Conservation (phyloP, 768 basidiomycete species). For the Cyclocybe cylindracea region DNA sequence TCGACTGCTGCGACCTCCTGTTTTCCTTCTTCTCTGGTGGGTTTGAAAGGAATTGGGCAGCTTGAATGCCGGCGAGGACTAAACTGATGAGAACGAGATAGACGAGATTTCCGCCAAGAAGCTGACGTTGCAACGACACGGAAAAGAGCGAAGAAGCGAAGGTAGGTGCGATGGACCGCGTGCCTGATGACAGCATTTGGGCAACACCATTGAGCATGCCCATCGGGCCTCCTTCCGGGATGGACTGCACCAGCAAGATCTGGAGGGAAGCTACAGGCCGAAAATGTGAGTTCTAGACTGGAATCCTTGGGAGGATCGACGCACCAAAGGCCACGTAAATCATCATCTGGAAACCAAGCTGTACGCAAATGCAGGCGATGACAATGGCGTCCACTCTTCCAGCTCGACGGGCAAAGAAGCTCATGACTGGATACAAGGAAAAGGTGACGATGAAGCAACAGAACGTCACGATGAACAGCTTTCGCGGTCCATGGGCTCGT, state of each 20-base stretch:
- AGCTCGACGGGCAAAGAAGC: conserved; percentile 31
- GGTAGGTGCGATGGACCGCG: conserved; percentile 54
- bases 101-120: conserved; percentile 47
- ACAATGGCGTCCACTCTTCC: conserved; percentile 34
- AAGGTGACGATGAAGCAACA: conserved; percentile 27
- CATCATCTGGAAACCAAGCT: conserved; percentile 28
- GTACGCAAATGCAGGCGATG: conserved; percentile 29
- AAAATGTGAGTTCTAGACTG: background rate
- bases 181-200: conserved; percentile 50
- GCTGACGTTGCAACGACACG: conserved; percentile 42
- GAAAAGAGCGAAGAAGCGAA: conserved; percentile 60
- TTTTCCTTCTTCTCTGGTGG: no score
- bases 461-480: conserved; percentile 35
- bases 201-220: conserved; percentile 57
- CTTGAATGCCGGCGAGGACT: conserved; percentile 24
- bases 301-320: background rate
- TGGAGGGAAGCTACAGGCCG: conserved; percentile 43
- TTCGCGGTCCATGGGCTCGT: conserved; percentile 13
- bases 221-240: conserved; percentile 40
- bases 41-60: no score
- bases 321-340: conserved; percentile 39
- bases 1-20: no score
- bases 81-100: conserved; percentile 35
- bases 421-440: conserved; percentile 33
- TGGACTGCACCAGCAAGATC: conserved; percentile 43